Conservation (phyloP, 192 early-diverging fungal species). For the Entomortierella lignicola region DNA sequence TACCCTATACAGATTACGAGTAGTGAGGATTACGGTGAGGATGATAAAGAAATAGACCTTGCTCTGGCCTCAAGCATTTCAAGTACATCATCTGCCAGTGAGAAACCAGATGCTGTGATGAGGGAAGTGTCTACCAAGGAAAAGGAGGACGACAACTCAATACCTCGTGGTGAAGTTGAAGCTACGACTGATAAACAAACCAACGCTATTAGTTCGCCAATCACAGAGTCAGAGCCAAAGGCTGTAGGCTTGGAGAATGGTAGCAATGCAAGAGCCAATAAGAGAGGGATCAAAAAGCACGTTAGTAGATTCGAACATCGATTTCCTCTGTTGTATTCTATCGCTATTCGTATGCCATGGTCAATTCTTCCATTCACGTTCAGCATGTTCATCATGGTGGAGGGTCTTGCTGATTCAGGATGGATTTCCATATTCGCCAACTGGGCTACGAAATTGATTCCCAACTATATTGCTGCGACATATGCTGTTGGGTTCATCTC, state of each 20-base stretch:
- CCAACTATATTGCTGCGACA: constrained; percentile 66
- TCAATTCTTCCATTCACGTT: constrained; percentile 81
- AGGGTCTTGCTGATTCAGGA: constrained; percentile 70
- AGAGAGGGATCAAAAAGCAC: not conserved
- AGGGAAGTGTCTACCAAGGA: constrained; percentile 1
- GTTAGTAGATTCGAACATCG: constrained; percentile 20
- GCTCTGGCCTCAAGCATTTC: not conserved
- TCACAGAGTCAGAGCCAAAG: not conserved
- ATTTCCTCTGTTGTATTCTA: constrained; percentile 64
- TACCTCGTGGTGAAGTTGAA: not conserved
- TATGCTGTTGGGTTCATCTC: constrained; percentile 72
- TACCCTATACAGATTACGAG: constrained; percentile 3
- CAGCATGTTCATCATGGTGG: constrained; percentile 90
- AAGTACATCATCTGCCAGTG: not conserved
- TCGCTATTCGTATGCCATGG: constrained; percentile 78
- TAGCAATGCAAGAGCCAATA: not conserved
- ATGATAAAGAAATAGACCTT: not conserved
- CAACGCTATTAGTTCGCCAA: not conserved
- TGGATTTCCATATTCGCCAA: constrained; percentile 79
- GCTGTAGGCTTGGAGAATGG: not conserved
- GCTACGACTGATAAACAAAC: not conserved
- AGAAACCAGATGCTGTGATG: not conserved
- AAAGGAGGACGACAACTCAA: not conserved
- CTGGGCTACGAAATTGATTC: constrained; percentile 62
- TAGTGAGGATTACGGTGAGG: not conserved